These are phyloP conservation scores for Magnaporthiopsis incrustans DNA, from an alignment of 2,329 filamentous ascomycete genomes.

Conservation along the genomic window DNA sequence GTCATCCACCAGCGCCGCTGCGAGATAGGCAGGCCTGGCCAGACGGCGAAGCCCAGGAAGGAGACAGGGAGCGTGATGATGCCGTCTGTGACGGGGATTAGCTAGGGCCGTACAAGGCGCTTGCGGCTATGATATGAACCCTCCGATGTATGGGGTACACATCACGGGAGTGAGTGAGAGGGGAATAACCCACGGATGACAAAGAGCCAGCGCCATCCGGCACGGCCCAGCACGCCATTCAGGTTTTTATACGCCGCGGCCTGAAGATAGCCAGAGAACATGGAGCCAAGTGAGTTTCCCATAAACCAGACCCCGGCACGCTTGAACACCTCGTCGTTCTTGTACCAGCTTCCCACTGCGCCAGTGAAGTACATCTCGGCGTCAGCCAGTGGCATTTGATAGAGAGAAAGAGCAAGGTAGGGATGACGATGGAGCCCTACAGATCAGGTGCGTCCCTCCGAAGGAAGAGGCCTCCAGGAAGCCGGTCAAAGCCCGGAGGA, in stretches of 20 bases:
- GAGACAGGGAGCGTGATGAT: conserved; percentile 34
- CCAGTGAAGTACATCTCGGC: too few relatives aligned
- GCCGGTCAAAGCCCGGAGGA: conserved; percentile 4
- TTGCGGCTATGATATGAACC: not conserved
- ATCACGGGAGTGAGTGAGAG: not conserved
- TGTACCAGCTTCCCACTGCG: conserved; percentile 13
- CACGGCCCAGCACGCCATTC: conserved; percentile 34
- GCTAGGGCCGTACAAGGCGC: not conserved
- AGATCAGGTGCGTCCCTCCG: conserved; percentile 7
- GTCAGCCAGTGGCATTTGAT: not conserved
- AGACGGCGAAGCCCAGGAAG: conserved; percentile 39
- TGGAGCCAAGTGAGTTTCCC: conserved; percentile 20
- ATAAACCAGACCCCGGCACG: conserved; percentile 16
- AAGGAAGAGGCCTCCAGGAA: conserved; percentile 7
- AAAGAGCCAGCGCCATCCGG: conserved; percentile 41
- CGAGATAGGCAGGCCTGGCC: conserved; percentile 39
- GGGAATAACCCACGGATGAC: conserved; percentile 27
- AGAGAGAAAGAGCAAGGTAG: not conserved
- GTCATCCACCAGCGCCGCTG: conserved; percentile 28
- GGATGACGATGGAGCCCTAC: not conserved
- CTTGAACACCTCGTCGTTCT: conserved; percentile 11
- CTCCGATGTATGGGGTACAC: not conserved
- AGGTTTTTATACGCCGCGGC: conserved; percentile 41
- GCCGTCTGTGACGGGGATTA: conserved; percentile 7
- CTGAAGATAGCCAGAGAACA: conserved; percentile 43